These are phyloP conservation scores for Marasmius fiardii DNA, from an alignment of 1,284 basidiomycete genomes.

Conservation along the genomic window DNA sequence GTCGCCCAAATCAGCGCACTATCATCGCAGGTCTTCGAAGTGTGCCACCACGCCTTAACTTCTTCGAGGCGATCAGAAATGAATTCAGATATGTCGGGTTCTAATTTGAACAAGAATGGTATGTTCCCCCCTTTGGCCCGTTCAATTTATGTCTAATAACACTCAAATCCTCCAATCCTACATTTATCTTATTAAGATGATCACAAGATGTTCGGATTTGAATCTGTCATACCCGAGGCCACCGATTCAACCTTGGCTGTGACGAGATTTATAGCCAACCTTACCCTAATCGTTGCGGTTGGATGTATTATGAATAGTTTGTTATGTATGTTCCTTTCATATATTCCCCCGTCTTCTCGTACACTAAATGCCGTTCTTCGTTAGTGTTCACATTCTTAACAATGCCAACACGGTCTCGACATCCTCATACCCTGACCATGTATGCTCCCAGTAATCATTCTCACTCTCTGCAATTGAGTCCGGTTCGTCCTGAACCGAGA, in stretches of 20 bases:
- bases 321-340: background rate
- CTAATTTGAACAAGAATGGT: background rate
- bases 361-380: background rate
- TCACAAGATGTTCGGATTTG: too few relatives aligned
- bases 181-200: too few relatives aligned
- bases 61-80: background rate
- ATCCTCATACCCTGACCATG: background rate
- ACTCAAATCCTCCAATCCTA: too few relatives aligned
- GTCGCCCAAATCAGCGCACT: background rate
- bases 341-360: background rate
- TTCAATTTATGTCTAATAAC: too few relatives aligned
- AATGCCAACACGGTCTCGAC: background rate
- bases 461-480: background rate
- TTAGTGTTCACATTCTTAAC: background rate
- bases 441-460: background rate
- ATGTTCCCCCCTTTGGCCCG: background rate
- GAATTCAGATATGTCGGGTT: background rate
- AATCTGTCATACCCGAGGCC: background rate
- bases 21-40: background rate
- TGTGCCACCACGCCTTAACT: background rate
- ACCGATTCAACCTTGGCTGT: background rate
- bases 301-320: background rate
- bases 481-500: background rate
- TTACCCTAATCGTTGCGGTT: background rate
- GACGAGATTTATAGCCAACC: background rate